These are phyloP conservation scores for Aspergillus viridinutans DNA, from an alignment of 2,329 filamentous ascomycete species.

Conservation along the genomic window DNA sequence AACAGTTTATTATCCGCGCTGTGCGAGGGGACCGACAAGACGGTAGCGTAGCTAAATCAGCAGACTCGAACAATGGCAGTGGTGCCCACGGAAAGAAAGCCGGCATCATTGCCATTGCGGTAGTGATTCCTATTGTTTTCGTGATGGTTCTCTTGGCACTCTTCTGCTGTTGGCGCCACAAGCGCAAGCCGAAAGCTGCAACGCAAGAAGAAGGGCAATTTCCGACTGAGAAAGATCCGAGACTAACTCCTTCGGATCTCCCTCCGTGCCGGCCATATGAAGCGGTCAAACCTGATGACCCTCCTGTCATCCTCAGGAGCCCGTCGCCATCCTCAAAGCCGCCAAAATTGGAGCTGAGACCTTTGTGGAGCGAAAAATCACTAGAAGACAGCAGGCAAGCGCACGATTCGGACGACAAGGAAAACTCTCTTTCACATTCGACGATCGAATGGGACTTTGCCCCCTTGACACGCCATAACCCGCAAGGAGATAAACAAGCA, in stretches of 20 bases:
- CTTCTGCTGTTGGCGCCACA: conserved; percentile 33
- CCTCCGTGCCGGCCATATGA: conserved; percentile 25
- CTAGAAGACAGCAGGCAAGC: conserved; percentile 18
- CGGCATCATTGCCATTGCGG: conserved; percentile 34
- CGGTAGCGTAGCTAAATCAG: conserved; percentile 11
- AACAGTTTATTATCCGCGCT: conserved; percentile 42
- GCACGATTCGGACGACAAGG: conserved; percentile 17
- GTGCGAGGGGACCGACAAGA: conserved; percentile 17
- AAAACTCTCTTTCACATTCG: conserved; percentile 24
- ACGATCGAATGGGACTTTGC: conserved; percentile 28
- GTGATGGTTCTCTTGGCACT: conserved; percentile 26
- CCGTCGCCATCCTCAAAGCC: conserved; percentile 25
- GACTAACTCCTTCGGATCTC: conserved; percentile 18
- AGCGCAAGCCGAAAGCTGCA: conserved; percentile 18
- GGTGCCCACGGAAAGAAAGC: conserved; percentile 27
- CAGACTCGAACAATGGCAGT: conserved; percentile 14
- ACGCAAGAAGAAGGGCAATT: conserved; percentile 19
- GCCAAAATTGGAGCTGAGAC: conserved; percentile 32
- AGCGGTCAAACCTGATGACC: conserved; percentile 16
- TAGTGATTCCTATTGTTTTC: conserved; percentile 32
- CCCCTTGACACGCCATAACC: conserved; percentile 18
- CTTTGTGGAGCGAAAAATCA: conserved; percentile 28
- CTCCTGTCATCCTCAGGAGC: conserved; percentile 19
- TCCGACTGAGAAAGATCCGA: conserved; percentile 19
- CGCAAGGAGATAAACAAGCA: conserved; percentile 19